Evolutionary conservation across 1,284 basidiomycete genomes (phyloP).

Genomic region (Anthracocystis walkeri): DNA sequence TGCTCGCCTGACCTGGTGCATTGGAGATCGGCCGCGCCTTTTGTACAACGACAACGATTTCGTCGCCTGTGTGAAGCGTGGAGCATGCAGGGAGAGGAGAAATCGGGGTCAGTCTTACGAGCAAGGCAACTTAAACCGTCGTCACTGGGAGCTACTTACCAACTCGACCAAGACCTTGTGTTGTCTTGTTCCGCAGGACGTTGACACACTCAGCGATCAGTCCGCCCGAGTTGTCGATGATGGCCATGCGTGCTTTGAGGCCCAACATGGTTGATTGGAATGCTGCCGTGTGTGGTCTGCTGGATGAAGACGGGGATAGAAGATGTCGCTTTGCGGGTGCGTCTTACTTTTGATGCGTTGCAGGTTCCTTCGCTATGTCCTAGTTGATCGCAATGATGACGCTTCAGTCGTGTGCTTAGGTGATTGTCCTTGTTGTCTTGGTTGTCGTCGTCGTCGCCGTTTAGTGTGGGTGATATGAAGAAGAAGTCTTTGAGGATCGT

Average conservation of each 20-base stretch:
- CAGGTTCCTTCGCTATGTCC: no score
- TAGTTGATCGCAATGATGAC: no score
- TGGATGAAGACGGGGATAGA: background rate
- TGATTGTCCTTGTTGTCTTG: background rate
- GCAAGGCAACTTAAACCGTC: background rate
- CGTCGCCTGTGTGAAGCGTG: conserved; percentile 77
- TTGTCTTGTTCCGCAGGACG: conserved; percentile 91
- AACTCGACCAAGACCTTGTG: conserved; percentile 78
- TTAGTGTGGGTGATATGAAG: background rate
- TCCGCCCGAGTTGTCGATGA: conserved; percentile 99
- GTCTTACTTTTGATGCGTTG: no score
- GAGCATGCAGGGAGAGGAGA: conserved; percentile 74
- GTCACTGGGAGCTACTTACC: conserved; percentile 68
- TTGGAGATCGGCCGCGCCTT: conserved; percentile 82
- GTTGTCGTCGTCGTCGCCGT: conserved; percentile 1
- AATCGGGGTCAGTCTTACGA: conserved; percentile 1
- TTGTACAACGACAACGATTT: conserved; percentile 96
- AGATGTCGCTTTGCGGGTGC: background rate
- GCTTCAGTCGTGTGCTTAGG: background rate
- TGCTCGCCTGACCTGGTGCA: conserved; percentile 71
- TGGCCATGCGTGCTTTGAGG: conserved; percentile 72
- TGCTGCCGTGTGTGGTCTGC: background rate
- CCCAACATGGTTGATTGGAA: conserved; percentile 59
- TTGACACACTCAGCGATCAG: conserved; percentile 96
- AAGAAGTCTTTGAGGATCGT: background rate